phyloP scores from a whole-genome alignment of 345 rosid genomes.

The Mangifera indica region DNA sequence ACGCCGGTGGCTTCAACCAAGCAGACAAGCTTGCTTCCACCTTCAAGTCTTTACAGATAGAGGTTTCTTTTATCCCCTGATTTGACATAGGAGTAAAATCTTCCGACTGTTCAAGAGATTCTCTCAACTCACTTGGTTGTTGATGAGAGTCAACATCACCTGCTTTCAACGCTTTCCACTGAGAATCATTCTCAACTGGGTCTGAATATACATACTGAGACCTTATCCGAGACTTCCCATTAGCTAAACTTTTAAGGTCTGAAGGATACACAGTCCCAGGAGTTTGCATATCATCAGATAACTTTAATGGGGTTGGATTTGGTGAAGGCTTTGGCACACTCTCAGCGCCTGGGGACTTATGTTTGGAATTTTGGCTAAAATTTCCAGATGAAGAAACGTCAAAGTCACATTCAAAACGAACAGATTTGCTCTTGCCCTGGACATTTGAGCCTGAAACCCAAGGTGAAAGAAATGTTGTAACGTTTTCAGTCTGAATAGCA shows the following conservation, averaged over 20 bases:
- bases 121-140: slow-evolving; percentile 27
- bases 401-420: slow-evolving; percentile 51
- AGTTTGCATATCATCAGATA: slow-evolving; percentile 95
- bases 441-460: slow-evolving; percentile 31
- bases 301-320: slow-evolving; percentile 64
- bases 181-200: slow-evolving; percentile 47
- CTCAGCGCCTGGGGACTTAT: slow-evolving; percentile 27
- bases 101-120: slow-evolving; percentile 40
- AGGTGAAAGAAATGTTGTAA: slow-evolving; percentile 23
- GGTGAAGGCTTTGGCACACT: slow-evolving; percentile 46
- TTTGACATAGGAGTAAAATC: slow-evolving; percentile 29
- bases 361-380: slow-evolving; percentile 32
- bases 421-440: slow-evolving; percentile 48
- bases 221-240: slow-evolving; percentile 60
- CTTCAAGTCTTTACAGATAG: slow-evolving; percentile 26
- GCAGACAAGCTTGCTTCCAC: slow-evolving; percentile 59
- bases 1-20: slow-evolving; percentile 44
- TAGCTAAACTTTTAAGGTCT: slow-evolving; percentile 40
- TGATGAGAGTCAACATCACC: slow-evolving; percentile 29
- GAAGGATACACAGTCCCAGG: slow-evolving; percentile 87
- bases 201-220: slow-evolving; percentile 72
- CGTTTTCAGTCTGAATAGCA: slow-evolving; percentile 12
- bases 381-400: slow-evolving; percentile 44
- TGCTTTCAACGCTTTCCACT: slow-evolving; percentile 38
- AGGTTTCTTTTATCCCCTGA: slow-evolving; percentile 28